phyloP scores from a whole-genome alignment of 2,329 filamentous ascomycete species.

The Clonostachys byssicola region DNA sequence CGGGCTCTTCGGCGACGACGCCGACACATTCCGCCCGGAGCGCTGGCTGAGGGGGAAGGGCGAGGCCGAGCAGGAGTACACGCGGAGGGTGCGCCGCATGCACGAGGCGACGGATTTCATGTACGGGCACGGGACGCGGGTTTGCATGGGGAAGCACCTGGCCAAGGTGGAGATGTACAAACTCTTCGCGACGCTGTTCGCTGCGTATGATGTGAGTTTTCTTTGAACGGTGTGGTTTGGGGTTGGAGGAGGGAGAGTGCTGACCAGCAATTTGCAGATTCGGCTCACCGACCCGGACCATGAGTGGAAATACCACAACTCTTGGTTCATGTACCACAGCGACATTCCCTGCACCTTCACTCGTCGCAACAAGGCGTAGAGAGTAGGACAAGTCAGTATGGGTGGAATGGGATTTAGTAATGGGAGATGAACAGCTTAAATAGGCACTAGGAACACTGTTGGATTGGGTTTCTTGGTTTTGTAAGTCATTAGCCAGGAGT shows the following conservation, averaged over 20 bases:
- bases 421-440: neutral
- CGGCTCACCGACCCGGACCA: conserved; percentile 4
- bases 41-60: conserved; percentile 34
- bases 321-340: conserved; percentile 16
- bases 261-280: conserved; percentile 3
- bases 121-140: conserved; percentile 32
- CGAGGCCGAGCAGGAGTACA: conserved; percentile 23
- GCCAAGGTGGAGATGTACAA: conserved; percentile 26
- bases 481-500: too few species aligned
- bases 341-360: conserved; percentile 9
- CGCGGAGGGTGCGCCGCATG: conserved; percentile 25
- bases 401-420: neutral
- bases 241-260: neutral
- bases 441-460: neutral
- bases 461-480: neutral
- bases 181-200: conserved; percentile 34
- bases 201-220: conserved; percentile 25
- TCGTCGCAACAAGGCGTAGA: neutral
- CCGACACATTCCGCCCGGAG: conserved; percentile 37
- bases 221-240: neutral
- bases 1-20: conserved; percentile 36
- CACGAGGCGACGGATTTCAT: conserved; percentile 24
- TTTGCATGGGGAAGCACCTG: conserved; percentile 30
- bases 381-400: neutral
- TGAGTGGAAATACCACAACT: conserved; percentile 21